Evolutionary conservation across 192 early-diverging fungal species (phyloP).

Genomic region (Chytriomyces sp.): DNA sequence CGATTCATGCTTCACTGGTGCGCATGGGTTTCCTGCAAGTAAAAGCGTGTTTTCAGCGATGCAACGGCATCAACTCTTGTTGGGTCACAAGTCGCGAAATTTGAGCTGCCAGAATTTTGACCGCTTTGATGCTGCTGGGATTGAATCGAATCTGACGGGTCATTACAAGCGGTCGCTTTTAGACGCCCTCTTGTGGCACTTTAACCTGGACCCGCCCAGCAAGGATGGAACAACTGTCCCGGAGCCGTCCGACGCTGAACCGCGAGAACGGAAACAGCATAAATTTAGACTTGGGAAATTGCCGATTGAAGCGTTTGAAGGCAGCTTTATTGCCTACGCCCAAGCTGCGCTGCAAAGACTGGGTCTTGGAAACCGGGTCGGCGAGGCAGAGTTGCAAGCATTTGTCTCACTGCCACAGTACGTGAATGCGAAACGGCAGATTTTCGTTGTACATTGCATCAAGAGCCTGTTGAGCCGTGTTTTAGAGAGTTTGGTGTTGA

Average conservation of each 20-base stretch:
- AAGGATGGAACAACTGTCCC: not conserved
- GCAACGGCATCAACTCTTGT: not conserved
- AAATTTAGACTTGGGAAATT: conserved; percentile 31
- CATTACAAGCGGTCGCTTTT: conserved; percentile 37
- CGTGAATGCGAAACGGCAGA: conserved; percentile 18
- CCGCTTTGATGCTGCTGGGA: not conserved
- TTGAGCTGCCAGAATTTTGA: conserved; percentile 35
- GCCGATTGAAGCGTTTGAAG: not conserved
- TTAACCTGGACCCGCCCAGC: conserved; percentile 17
- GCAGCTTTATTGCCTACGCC: conserved; percentile 16
- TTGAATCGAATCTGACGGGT: conserved; percentile 11
- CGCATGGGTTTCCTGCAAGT: conserved; percentile 32
- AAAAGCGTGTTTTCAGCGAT: not conserved
- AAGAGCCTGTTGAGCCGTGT: conserved; percentile 35
- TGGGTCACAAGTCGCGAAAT: conserved; percentile 37
- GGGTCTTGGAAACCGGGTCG: conserved; percentile 8
- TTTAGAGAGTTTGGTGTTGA: conserved; percentile 33
- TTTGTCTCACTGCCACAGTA: conserved; percentile 13
- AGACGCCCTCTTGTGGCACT: conserved; percentile 24
- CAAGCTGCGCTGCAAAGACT: conserved; percentile 19
- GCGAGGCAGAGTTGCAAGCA: conserved; percentile 10
- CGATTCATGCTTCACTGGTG: not conserved
- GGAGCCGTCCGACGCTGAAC: not conserved
- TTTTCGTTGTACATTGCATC: conserved; percentile 27
- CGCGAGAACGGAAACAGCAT: conserved; percentile 10